Evolutionary conservation across 768 basidiomycete genomes (phyloP).

Genomic region (Trametes meyenii): DNA sequence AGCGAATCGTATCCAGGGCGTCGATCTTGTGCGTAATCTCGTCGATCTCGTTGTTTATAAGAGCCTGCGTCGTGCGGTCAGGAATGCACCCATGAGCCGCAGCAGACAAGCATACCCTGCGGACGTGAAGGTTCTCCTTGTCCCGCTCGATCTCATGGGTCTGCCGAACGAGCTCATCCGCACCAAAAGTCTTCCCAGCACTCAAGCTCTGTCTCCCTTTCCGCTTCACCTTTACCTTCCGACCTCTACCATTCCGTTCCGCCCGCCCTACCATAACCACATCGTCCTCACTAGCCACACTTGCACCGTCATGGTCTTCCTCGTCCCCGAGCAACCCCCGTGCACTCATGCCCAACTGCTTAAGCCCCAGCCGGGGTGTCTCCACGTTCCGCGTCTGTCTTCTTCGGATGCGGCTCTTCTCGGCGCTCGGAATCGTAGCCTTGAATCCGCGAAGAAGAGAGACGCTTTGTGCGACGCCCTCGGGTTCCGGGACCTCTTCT

Average conservation of each 20-base stretch:
- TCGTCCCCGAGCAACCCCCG: conserved; percentile 67
- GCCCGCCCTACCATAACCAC: conserved; percentile 56
- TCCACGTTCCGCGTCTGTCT: conserved; percentile 82
- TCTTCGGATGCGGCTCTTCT: conserved; percentile 73
- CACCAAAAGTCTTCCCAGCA: conserved; percentile 70
- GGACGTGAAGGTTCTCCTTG: conserved; percentile 90
- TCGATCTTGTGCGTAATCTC: conserved; percentile 92
- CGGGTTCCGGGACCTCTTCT: conserved; percentile 72
- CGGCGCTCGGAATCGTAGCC: conserved; percentile 91
- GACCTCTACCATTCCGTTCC: conserved; percentile 17
- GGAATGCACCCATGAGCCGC: conserved; percentile 15
- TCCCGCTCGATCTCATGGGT: conserved; percentile 85
- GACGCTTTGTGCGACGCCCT: conserved; percentile 69
- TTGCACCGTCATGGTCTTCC: conserved; percentile 54
- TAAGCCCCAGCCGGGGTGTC: conserved; percentile 73
- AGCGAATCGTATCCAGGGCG: conserved; percentile 77
- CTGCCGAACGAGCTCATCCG: conserved; percentile 84
- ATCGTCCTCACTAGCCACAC: conserved; percentile 75
- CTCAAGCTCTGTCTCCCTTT: conserved; percentile 68
- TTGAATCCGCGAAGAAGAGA: conserved; percentile 90
- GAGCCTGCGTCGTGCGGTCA: conserved; percentile 51
- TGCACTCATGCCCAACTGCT: conserved; percentile 76
- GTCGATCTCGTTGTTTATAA: conserved; percentile 83
- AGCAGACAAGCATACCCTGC: conserved; percentile 60
- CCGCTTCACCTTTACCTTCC: conserved; percentile 47